Conservation (phyloP, 2,329 filamentous ascomycete species). For the Pseudogymnoascus pannorum region DNA sequence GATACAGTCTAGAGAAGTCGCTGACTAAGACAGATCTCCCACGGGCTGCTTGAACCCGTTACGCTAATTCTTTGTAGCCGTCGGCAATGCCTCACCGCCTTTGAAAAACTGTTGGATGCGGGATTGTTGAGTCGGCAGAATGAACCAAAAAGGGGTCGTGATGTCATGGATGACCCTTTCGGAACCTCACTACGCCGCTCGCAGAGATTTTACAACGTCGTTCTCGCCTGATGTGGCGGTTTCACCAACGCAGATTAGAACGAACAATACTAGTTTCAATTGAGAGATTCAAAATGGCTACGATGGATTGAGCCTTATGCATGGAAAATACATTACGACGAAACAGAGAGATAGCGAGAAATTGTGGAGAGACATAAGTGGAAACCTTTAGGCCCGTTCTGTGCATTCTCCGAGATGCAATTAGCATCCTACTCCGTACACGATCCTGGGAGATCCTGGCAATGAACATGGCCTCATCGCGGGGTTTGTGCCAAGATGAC, state of each 20-base stretch:
- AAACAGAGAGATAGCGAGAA: not conserved
- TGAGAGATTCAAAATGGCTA: not conserved
- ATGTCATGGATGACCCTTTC: not conserved
- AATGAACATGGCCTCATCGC: not conserved
- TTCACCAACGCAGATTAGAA: not conserved
- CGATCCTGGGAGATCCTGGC: not conserved
- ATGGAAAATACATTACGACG: not conserved
- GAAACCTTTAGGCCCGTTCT: not conserved
- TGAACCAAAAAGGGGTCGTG: not conserved
- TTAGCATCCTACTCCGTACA: not conserved
- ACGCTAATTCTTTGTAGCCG: not conserved
- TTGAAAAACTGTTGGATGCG: not conserved
- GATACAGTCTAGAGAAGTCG: not conserved
- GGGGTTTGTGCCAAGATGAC: conserved; percentile 5
- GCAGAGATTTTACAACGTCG: conserved; percentile 2
- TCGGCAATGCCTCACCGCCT: conserved; percentile 3
- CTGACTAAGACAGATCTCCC: not conserved
- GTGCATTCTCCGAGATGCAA: not conserved
- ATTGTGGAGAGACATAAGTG: conserved; percentile 4
- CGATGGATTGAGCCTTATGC: not conserved
- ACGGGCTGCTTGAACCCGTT: not conserved
- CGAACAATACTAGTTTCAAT: too few species aligned
- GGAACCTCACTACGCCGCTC: not conserved
- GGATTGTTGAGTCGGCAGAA: not conserved
- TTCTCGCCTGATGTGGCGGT: not conserved